Evolutionary conservation across 495 filamentous ascomycete genomes (phyloP).

Genomic region (Penicillium lagena): DNA sequence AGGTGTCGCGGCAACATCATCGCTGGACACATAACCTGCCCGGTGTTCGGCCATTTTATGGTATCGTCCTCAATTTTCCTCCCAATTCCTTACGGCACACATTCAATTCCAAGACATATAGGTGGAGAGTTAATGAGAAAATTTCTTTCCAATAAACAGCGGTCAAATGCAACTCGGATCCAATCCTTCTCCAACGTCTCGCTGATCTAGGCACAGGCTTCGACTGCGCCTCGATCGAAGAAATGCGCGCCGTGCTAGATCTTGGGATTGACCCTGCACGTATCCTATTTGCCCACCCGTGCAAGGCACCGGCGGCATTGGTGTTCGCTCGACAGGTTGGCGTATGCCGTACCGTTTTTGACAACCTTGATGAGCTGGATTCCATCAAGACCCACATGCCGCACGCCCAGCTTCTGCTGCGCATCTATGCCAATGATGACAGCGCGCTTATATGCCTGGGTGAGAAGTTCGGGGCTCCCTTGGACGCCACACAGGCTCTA

Average conservation of each 20-base stretch:
- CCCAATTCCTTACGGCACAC: too few species aligned
- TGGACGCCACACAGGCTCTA: slow-evolving; percentile 10
- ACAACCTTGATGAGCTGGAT: slow-evolving; percentile 29
- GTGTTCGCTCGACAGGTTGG: slow-evolving; percentile 12
- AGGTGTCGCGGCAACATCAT: slow-evolving; percentile 7
- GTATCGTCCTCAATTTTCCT: slow-evolving; percentile 2
- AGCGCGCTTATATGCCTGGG: slow-evolving; percentile 15
- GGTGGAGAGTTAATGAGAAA: too few species aligned
- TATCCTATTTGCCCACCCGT: slow-evolving; percentile 30
- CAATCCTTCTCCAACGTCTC: slow-evolving; percentile 16
- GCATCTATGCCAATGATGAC: slow-evolving; percentile 23
- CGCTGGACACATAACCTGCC: slow-evolving; percentile 10
- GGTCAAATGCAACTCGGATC: slow-evolving; percentile 32
- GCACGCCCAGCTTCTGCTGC: slow-evolving; percentile 18
- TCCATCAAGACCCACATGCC: slow-evolving; percentile 21
- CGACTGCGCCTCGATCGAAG: slow-evolving; percentile 27
- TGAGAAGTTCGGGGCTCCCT: slow-evolving; percentile 25
- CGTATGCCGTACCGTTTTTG: slow-evolving; percentile 23
- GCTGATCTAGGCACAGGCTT: slow-evolving; percentile 20
- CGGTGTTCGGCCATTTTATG: slow-evolving; percentile 15
- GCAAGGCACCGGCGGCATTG: slow-evolving; percentile 18
- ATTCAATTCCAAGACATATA: too few species aligned
- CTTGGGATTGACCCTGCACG: slow-evolving; percentile 21
- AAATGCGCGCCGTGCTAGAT: slow-evolving; percentile 18
- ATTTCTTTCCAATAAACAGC: slow-evolving; percentile 6